Evolutionary conservation across 2,329 filamentous ascomycete species (phyloP), one percentile per base, ranked within the genome.

Genomic region (Aspergillus sp.): DNA sequence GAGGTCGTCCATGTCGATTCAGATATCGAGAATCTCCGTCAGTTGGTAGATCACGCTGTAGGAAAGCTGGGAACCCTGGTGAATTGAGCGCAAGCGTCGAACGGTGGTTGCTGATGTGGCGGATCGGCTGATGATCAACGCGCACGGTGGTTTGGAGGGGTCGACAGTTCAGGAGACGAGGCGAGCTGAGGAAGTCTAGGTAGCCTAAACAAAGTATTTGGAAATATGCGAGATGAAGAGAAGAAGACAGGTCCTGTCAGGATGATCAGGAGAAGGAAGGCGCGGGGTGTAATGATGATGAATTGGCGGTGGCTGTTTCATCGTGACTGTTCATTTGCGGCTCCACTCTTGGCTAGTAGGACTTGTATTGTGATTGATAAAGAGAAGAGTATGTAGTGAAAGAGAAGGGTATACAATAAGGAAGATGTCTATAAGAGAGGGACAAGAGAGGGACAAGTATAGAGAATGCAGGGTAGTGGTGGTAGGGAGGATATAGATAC

Each of bases 1-100:
- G 31, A 61, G 40, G 13, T 59, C 44, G 4, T 44, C 32, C 49
- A 57, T 45, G 19, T 46, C 44, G 16, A 10, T 5, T 42, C 34
- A 17, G 16, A n/a, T 38, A 13, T 7, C 6, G 13, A 32, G 29
- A 13, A 32, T 13, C 16, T 2, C 17, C 14, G 40, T 11, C 40
- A 42, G 25, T 29, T 10, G 3, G 25, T 29, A 29, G 25, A 7
- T 29, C 40, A 38, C 16, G 34, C 14, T 38, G 34, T 11, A 38
- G 14, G 7, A 3, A 5, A 32, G 13, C 13, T 13, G 34, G 14
- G 34, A 38, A 9, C 11, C n/a, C 32, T 13, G 11, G 32, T 13
- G 32, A 34, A 4, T 3, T 3, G 3, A 41, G 38, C 38, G 38
- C 5, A 6, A 5, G 21, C 11, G 19, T 42, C 21, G 19, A 20